phyloP scores from a whole-genome alignment of 495 filamentous ascomycete species.

The Hypoxylon lenormandii region DNA sequence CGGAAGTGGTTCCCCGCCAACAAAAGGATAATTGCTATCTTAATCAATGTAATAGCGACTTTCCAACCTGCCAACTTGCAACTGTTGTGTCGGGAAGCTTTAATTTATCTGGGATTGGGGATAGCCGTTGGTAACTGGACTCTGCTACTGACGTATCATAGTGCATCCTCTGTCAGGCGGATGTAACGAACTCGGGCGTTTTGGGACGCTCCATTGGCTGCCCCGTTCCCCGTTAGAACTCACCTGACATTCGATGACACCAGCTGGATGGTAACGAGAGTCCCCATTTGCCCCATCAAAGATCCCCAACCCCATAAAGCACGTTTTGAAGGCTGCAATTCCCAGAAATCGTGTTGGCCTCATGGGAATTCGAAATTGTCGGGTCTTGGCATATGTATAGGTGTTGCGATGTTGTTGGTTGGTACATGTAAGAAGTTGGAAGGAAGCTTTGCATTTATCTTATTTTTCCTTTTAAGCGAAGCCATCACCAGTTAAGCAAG shows the following conservation, averaged over 20 bases:
- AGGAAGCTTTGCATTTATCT: conserved; percentile 7
- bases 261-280: conserved; percentile 39
- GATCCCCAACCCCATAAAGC: conserved; percentile 31
- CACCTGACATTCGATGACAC: conserved; percentile 43
- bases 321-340: conserved; percentile 39
- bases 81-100: background rate
- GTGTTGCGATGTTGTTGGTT: background rate
- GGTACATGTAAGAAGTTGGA: background rate
- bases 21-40: conserved; percentile 7
- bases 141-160: conserved; percentile 24
- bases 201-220: conserved; percentile 26
- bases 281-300: conserved; percentile 11
- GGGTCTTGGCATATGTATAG: conserved; percentile 24
- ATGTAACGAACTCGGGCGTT: conserved; percentile 20
- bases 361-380: conserved; percentile 33
- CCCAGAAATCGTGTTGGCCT: conserved; percentile 30
- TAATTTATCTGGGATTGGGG: conserved; percentile 5
- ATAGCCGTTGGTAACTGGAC: background rate
- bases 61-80: background rate
- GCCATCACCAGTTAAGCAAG: background rate
- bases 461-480: background rate
- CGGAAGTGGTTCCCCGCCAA: conserved; percentile 29
- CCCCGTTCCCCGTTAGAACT: conserved; percentile 25
- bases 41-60: background rate
- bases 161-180: background rate